Evolutionary conservation across 192 early-diverging fungal species (phyloP), one percentile per base, ranked within the genome.

Genomic region (Coemansia sp.): DNA sequence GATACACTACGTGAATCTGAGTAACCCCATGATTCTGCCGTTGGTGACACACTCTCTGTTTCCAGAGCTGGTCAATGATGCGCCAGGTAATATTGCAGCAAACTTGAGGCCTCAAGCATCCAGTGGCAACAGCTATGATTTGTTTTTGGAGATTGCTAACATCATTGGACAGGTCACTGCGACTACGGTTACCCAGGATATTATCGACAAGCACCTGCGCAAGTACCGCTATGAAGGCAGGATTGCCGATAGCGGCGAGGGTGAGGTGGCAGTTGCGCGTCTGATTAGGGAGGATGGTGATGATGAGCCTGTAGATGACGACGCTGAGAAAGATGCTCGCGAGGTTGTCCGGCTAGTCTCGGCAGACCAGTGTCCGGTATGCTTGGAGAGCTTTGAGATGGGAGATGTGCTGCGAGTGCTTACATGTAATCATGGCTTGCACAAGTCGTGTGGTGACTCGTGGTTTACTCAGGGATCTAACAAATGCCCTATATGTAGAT

Each of bases 401-500:
- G 77, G 65, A 2, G 72, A 80, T 4, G 49, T 57, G 14, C 58
- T 80, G 47, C 60, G 77, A 5, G 77, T 80, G 27, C 61, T 80
- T 24, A 48, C 57, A 19, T 80, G 77, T 34, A 64, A 57, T 31
- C 77, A 80, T 49, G 77, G 54, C 1, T 47, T 80, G 62, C 77
- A 80, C 51, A 14, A 66, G 53, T 27, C 27, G 52, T 80, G 77
- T 51, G 77, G 77, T 21, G 77, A 80, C 49, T 49, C 68, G 30
- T 80, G 77, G 77, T 74, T 80, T 56, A 80, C 71, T 8, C 65
- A 71, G 65, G 77, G 77, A 16, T 58, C 77, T 2, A 80, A 80
- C 52, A 74, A 64, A 44, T 80, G 77, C 23, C 77, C 77, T 1
- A 67, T 80, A 18, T 80, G 77, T 68, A 58, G 77, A 31, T 24